Evolutionary conservation across 2,329 filamentous ascomycete species (phyloP).

Genomic region (Aureobasidium lini): DNA sequence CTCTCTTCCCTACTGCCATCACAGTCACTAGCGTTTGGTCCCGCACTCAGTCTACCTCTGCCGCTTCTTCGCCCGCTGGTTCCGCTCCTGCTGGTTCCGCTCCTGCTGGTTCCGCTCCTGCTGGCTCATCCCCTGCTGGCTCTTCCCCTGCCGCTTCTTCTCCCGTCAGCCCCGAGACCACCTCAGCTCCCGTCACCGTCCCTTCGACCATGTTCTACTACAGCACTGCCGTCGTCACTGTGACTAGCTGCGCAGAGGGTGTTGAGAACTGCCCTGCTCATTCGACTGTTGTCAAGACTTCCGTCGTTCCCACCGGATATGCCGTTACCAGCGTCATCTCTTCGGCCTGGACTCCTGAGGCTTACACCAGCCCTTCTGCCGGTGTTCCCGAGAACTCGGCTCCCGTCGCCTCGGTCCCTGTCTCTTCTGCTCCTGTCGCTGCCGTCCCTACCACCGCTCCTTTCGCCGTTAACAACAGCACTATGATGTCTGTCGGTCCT

Average conservation of each 20-base stretch:
- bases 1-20: background rate
- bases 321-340: background rate
- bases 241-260: slow-evolving; percentile 29
- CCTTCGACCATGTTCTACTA: slow-evolving; percentile 16
- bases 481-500: background rate
- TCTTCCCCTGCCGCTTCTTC: background rate
- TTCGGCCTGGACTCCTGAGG: slow-evolving; percentile 18
- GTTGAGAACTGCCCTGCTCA: slow-evolving; percentile 20
- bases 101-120: background rate
- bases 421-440: slow-evolving; percentile 6
- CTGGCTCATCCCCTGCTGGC: slow-evolving; percentile 17
- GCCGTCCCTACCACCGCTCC: slow-evolving; percentile 14
- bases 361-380: background rate
- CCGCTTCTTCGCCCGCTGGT: background rate
- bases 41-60: background rate
- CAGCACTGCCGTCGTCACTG: slow-evolving; percentile 23
- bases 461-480: slow-evolving; percentile 5
- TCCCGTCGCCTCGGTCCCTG: background rate
- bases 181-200: background rate
- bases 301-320: background rate
- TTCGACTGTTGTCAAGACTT: background rate
- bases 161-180: slow-evolving; percentile 6
- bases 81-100: background rate
- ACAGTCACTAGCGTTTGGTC: slow-evolving; percentile 10
- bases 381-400: slow-evolving; percentile 4